Base-by-base conservation (phyloP, 495 filamentous ascomycete species). In the Daldinia childiae region DNA sequence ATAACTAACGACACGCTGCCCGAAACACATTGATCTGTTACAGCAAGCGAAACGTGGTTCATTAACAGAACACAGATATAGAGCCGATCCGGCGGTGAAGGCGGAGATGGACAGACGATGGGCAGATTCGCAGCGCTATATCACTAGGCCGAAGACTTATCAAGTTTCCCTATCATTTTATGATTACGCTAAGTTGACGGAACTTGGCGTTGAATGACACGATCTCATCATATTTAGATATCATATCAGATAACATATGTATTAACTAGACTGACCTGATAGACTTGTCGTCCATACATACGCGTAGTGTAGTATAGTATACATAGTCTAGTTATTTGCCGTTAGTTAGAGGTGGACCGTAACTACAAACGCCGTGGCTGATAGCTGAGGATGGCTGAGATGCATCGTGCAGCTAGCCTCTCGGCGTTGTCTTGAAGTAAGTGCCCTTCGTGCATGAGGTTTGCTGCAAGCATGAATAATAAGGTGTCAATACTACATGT, bases 11-110 rank as follows among this genome's bases (percentile, higher is more conserved):
- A 68, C 64, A 58, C 62, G 71, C 51, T 64, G 41, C 62, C 62
- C 66, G 65, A 73, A 73, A 73, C 71, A 58, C 50, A 51, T 38
- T 50, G 27, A 61, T 73, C 51, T 64, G 71, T 66, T 57, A 64
- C 71, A 66, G 29, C 54, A 57, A 17, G 54, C 65, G 38, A 66
- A 38, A 66, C 62, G 62, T 58, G 43, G 63, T 65, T 60, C 19
- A 58, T 61, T 56, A 73, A 36, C 62, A 55, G 61, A 62, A 43
- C 11, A 45, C 38, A 29, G 17, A 27, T 43, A 36, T 69, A 39
- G 62, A 58, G 27, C 57, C 62, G 39, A 57, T 69, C 19, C 56
- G 38, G 71, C 64, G 65, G 71, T 69, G 71, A 65, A 62, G 61
- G 21, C 27, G 29, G 51, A 51, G 43, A 38, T 38, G 63, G 32